These are phyloP conservation scores for Misopates orontium DNA, from an alignment of 257 asterid genomes.

Conservation along the genomic window DNA sequence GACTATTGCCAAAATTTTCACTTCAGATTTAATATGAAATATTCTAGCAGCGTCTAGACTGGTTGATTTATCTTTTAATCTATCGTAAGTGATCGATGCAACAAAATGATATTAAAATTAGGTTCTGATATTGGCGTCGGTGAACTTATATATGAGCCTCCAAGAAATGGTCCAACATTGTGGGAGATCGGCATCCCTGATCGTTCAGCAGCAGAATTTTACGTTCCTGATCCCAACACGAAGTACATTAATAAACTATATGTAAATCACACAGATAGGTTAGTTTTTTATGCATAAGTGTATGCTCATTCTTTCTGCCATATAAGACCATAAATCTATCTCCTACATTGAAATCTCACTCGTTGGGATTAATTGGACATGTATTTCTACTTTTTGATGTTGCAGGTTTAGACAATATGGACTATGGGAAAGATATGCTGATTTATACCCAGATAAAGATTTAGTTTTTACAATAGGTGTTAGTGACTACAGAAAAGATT, in stretches of 20 bases:
- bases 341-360: too few species aligned
- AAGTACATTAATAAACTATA: slow-evolving; percentile 53
- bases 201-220: slow-evolving; percentile 69
- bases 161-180: slow-evolving; percentile 70
- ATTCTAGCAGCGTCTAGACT: not conserved
- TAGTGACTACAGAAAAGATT: slow-evolving; percentile 65
- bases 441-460: slow-evolving; percentile 66
- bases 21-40: not conserved
- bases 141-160: slow-evolving; percentile 54
- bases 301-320: not conserved
- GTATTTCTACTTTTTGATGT: not conserved
- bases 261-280: slow-evolving; percentile 66
- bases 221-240: slow-evolving; percentile 72
- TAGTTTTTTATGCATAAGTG: slow-evolving; percentile 2
- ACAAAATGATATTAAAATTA: slow-evolving; percentile 25
- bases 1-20: slow-evolving; percentile 13
- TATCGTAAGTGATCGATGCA: slow-evolving; percentile 11
- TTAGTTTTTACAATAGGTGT: slow-evolving; percentile 60
- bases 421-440: slow-evolving; percentile 76
- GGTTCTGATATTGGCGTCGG: slow-evolving; percentile 54
- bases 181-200: slow-evolving; percentile 86
- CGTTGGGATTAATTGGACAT: too few species aligned
- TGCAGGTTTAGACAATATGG: slow-evolving; percentile 93
- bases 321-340: not conserved
- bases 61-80: not conserved